phyloP scores from a whole-genome alignment of 192 early-diverging fungal genomes.

The Mortierella hygrophila region DNA sequence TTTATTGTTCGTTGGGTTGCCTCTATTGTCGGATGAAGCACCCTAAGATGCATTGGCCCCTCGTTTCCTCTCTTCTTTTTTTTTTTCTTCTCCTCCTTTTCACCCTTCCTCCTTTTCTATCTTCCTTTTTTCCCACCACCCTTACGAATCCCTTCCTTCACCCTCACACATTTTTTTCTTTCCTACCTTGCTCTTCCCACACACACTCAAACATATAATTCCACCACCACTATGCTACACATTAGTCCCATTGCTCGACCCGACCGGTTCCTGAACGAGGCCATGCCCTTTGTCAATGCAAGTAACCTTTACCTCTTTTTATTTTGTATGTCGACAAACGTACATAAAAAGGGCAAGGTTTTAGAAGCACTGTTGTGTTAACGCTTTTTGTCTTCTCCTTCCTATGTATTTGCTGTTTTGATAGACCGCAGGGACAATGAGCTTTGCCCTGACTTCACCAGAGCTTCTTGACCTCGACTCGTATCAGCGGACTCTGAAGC shows the following conservation, averaged over 20 bases:
- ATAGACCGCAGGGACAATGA: slow-evolving; percentile 42
- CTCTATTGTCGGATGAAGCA: too few species aligned
- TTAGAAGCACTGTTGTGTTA: neutral
- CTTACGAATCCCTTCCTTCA: neutral
- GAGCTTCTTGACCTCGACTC: slow-evolving; percentile 24
- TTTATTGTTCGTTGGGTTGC: neutral
- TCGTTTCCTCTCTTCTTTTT: neutral
- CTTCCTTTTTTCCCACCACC: neutral
- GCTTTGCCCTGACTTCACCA: slow-evolving; percentile 36
- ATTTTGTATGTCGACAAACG: neutral
- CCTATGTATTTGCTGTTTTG: neutral
- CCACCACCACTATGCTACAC: slow-evolving; percentile 28
- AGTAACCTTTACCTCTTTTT: neutral
- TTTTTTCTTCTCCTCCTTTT: neutral
- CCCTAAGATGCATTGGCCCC: too few species aligned
- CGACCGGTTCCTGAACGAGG: slow-evolving; percentile 36
- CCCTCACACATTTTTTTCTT: neutral
- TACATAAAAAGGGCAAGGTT: neutral
- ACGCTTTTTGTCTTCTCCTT: neutral
- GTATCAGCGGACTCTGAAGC: slow-evolving; percentile 34
- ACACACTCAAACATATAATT: neutral
- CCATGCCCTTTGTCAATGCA: slow-evolving; percentile 46
- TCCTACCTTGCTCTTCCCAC: neutral
- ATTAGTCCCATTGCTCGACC: slow-evolving; percentile 33
- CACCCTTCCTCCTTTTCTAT: neutral